Evolutionary conservation across 2,329 filamentous ascomycete genomes (phyloP).

Genomic region (Sordariomycetes sp.): DNA sequence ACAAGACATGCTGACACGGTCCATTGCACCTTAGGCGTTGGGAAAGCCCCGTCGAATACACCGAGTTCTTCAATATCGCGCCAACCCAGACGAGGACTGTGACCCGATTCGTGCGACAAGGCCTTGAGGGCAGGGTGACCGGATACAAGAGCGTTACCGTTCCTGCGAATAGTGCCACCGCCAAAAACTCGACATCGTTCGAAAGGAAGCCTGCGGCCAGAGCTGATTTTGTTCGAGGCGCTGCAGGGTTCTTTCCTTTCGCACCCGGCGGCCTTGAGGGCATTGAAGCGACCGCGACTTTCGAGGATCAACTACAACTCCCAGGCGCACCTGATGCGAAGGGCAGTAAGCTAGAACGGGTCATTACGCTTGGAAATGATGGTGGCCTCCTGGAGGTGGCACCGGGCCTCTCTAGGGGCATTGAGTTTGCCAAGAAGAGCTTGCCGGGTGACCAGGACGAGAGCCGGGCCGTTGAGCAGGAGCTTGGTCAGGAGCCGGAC

Average conservation of each 20-base stretch:
- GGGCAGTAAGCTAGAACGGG: conserved; percentile 59
- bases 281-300: conserved; percentile 73
- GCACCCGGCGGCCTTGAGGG: conserved; percentile 81
- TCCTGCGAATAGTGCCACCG: conserved; percentile 77
- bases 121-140: conserved; percentile 83
- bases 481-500: conserved; percentile 37
- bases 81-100: conserved; percentile 92
- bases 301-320: conserved; percentile 54
- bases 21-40: conserved; percentile 38
- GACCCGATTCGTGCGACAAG: conserved; percentile 83
- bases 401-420: conserved; percentile 70
- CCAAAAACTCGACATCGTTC: conserved; percentile 90
- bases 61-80: conserved; percentile 76
- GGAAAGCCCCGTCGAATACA: conserved; percentile 71
- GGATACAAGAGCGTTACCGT: conserved; percentile 93
- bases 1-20: neutral
- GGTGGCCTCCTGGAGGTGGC: conserved; percentile 71
- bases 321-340: conserved; percentile 24
- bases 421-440: conserved; percentile 56
- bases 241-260: conserved; percentile 89
- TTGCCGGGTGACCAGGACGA: conserved; percentile 35
- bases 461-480: conserved; percentile 26
- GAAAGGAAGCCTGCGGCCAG: conserved; percentile 75
- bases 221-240: conserved; percentile 86
- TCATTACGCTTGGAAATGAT: conserved; percentile 72